Evolutionary conservation across 805 yeast genomes (phyloP).

Genomic region (Candida methanosorbosa): DNA sequence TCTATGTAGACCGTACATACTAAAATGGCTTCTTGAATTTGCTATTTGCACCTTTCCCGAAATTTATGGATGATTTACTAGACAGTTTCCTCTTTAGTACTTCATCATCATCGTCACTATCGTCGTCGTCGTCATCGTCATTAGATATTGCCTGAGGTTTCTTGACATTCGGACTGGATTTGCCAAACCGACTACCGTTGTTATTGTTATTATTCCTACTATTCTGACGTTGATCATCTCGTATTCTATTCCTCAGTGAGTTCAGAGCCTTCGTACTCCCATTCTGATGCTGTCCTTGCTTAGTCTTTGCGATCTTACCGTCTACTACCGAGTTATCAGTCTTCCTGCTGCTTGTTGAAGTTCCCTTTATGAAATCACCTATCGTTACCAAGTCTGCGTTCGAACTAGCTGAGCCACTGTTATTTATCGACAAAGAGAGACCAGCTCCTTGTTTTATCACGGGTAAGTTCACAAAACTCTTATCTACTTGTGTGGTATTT

Average conservation of each 20-base stretch:
- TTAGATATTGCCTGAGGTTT: too few relatives aligned
- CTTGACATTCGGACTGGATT: background rate
- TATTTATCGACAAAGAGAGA: too few relatives aligned
- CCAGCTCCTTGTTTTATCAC: conserved; percentile 23
- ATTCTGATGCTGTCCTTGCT: conserved; percentile 4
- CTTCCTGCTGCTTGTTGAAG: too few relatives aligned
- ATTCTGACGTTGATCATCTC: conserved; percentile 7
- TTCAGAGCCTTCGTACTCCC: conserved; percentile 10
- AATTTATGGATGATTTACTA: conserved; percentile 4
- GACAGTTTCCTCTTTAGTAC: conserved; percentile 5
- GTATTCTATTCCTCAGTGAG: conserved; percentile 19
- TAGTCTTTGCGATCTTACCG: conserved; percentile 5
- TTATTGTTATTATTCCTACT: background rate
- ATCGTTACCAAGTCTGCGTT: too few relatives aligned
- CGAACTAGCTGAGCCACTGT: too few relatives aligned
- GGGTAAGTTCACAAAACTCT: conserved; percentile 8
- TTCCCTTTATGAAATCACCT: conserved; percentile 15
- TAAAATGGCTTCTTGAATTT: conserved; percentile 16
- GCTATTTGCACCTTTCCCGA: conserved; percentile 1
- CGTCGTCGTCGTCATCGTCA: conserved; percentile 6
- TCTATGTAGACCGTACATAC: too few relatives aligned
- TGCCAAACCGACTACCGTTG: conserved; percentile 1
- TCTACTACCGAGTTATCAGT: too few relatives aligned
- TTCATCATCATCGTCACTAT: conserved; percentile 17
- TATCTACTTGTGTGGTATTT: background rate